Evolutionary conservation across 2,329 filamentous ascomycete genomes (phyloP).

Genomic region (Claviceps pusilla): DNA sequence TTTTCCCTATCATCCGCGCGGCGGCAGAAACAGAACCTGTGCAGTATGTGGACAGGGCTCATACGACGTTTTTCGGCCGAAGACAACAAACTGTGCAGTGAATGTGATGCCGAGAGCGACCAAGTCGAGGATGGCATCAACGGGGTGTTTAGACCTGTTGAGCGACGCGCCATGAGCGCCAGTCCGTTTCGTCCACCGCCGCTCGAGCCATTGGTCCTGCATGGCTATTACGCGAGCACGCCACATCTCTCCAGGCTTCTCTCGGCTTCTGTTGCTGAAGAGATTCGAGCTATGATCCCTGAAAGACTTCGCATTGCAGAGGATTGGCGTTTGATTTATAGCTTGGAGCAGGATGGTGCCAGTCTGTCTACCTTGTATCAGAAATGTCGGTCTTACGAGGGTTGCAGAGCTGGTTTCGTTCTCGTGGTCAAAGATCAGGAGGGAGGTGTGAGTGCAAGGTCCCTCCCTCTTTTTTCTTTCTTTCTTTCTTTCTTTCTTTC

Average conservation of each 20-base stretch:
- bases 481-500: neutral
- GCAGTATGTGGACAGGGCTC: slow-evolving; percentile 42
- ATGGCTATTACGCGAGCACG: slow-evolving; percentile 49
- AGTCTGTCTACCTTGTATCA: slow-evolving; percentile 77
- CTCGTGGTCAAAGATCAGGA: slow-evolving; percentile 68
- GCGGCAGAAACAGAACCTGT: slow-evolving; percentile 7
- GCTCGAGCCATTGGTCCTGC: slow-evolving; percentile 62
- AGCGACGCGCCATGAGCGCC: slow-evolving; percentile 32
- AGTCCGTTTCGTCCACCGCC: slow-evolving; percentile 81
- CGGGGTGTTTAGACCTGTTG: slow-evolving; percentile 36
- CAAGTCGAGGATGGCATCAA: slow-evolving; percentile 32
- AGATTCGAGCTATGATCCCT: slow-evolving; percentile 79
- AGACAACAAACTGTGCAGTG: slow-evolving; percentile 17
- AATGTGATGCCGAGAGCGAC: slow-evolving; percentile 11
- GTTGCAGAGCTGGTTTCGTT: slow-evolving; percentile 70
- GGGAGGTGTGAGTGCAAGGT: slow-evolving; percentile 45
- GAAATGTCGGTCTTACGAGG: slow-evolving; percentile 51
- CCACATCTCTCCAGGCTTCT: slow-evolving; percentile 49
- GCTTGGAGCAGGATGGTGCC: slow-evolving; percentile 80
- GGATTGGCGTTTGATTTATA: slow-evolving; percentile 76
- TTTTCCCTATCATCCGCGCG: neutral
- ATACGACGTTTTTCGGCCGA: slow-evolving; percentile 51
- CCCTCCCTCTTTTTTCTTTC: too few relatives aligned
- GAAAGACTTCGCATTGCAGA: slow-evolving; percentile 76
- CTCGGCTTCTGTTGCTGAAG: slow-evolving; percentile 63